A percentile compares a stretch with the other conserved stretches of the same genome.
phyloP scores from a whole-genome alignment of 148 eudicot species.

The Dysphania ambrosioides region DNA sequence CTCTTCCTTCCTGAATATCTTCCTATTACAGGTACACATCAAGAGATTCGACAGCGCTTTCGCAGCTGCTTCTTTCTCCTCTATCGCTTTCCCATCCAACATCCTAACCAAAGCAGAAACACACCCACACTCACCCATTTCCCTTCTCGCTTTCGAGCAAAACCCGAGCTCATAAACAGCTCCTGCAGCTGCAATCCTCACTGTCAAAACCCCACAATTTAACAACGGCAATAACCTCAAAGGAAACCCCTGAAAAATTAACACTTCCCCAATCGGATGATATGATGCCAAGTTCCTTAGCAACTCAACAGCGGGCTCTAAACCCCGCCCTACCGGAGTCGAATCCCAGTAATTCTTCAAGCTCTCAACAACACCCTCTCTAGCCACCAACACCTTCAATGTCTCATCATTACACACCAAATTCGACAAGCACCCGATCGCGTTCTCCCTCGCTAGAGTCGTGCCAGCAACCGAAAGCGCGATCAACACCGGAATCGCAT shows the following conservation, averaged over 20 bases:
- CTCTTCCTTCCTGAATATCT: slow-evolving; percentile 63
- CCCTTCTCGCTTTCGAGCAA: slow-evolving; percentile 51
- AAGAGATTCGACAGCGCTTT: slow-evolving; percentile 55
- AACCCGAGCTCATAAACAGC: slow-evolving; percentile 54
- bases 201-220: slow-evolving; percentile 61
- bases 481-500: slow-evolving; percentile 51
- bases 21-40: slow-evolving; percentile 50
- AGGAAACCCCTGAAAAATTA: slow-evolving; percentile 55
- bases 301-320: slow-evolving; percentile 60
- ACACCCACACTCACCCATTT: slow-evolving; percentile 74
- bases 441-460: slow-evolving; percentile 57
- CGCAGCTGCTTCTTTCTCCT: slow-evolving; percentile 70
- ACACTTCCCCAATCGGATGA: slow-evolving; percentile 44
- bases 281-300: slow-evolving; percentile 47
- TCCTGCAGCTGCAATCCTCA: slow-evolving; percentile 63
- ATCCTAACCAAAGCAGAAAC: slow-evolving; percentile 52
- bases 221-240: slow-evolving; percentile 38
- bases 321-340: slow-evolving; percentile 28
- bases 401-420: slow-evolving; percentile 50
- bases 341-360: slow-evolving; percentile 74
- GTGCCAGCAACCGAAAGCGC: slow-evolving; percentile 60
- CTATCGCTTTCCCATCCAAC: slow-evolving; percentile 75
- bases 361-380: slow-evolving; percentile 70
- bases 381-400: slow-evolving; percentile 54
- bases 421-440: slow-evolving; percentile 69